A percentile compares a stretch with the other conserved stretches of the same genome.
Evolutionary conservation across 768 basidiomycete species (phyloP).

Genomic region (Hypholoma sublateritium): DNA sequence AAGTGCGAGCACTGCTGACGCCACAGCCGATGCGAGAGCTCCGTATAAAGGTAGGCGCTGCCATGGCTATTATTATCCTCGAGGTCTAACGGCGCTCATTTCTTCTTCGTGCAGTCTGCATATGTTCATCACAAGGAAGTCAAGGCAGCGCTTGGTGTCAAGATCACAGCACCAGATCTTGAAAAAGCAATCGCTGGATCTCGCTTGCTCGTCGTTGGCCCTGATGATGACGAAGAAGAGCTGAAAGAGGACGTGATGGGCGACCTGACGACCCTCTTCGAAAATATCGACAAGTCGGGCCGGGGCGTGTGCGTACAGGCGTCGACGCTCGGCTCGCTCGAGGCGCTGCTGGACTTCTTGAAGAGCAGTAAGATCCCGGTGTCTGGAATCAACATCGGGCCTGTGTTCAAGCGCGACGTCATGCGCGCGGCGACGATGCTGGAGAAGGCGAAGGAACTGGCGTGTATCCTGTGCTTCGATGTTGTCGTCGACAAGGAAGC

Average conservation of each 20-base stretch:
- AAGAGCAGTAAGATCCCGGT: conserved; percentile 96
- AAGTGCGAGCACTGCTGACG: conserved; percentile 89
- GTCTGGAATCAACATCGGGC: conserved; percentile 95
- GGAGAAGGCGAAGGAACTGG: conserved; percentile 93
- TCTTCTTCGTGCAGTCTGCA: conserved; percentile 57
- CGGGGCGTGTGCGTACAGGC: conserved; percentile 97
- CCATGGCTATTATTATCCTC: conserved; percentile 3
- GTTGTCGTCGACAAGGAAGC: conserved; percentile 93
- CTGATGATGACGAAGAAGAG: conserved; percentile 96
- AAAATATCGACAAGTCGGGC: conserved; percentile 93
- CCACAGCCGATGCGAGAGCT: conserved; percentile 95
- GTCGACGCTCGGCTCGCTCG: conserved; percentile 93
- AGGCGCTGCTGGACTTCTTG: conserved; percentile 95
- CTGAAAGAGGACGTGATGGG: conserved; percentile 95
- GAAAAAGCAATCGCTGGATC: conserved; percentile 99
- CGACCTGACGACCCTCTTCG: conserved; percentile 84
- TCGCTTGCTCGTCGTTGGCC: conserved; percentile 85
- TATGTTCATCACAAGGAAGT: conserved; percentile 98
- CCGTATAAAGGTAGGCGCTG: conserved; percentile 74
- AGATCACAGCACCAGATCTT: conserved; percentile 91
- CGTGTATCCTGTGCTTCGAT: conserved; percentile 96
- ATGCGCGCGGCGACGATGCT: conserved; percentile 93
- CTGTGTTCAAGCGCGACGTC: conserved; percentile 93
- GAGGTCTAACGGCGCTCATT: conserved; percentile 13
- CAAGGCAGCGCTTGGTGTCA: conserved; percentile 95